Conservation (phyloP, 352 stramenopile genomes). For the Hyaloperonospora arabidopsidis region DNA sequence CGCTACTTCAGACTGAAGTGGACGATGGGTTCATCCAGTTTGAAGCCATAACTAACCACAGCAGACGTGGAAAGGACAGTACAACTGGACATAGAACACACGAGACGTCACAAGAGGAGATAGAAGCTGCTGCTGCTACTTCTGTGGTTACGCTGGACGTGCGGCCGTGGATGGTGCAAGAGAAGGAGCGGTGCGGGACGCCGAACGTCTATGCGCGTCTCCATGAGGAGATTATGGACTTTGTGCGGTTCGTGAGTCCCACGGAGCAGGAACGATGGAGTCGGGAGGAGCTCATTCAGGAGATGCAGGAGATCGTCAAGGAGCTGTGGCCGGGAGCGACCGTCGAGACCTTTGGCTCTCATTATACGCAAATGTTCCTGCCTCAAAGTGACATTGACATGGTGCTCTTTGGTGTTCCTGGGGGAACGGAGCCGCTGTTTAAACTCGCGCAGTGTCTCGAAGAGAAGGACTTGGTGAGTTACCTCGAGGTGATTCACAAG, state of each 20-base stretch:
- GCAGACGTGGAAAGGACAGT: conserved; percentile 9
- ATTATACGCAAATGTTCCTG: conserved; percentile 89
- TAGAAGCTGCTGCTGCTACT: conserved; percentile 16
- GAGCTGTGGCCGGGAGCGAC: conserved; percentile 49
- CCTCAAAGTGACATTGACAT: conserved; percentile 93
- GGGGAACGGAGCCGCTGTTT: conserved; percentile 48
- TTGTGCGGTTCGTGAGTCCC: conserved; percentile 87
- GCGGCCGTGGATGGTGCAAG: conserved; percentile 73
- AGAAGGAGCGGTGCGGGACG: conserved; percentile 47
- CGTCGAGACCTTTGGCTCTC: conserved; percentile 88
- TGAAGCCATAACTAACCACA: conserved; percentile 7
- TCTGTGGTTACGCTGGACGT: conserved; percentile 42
- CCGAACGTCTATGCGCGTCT: conserved; percentile 82
- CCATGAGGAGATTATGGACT: conserved; percentile 95
- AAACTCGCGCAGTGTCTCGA: conserved; percentile 47
- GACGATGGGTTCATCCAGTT: conserved; percentile 57
- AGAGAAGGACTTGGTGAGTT: conserved; percentile 71
- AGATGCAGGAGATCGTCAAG: conserved; percentile 62
- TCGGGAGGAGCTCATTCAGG: conserved; percentile 59
- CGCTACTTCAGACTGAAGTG: conserved; percentile 11
- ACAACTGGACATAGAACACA: neutral
- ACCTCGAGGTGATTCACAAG: conserved; percentile 92
- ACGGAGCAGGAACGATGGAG: conserved; percentile 62
- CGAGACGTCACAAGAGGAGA: conserved; percentile 4
- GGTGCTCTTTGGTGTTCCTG: conserved; percentile 74